These are phyloP conservation scores for Geosmithia morbida DNA, from an alignment of 2,329 filamentous ascomycete genomes.

Conservation along the genomic window DNA sequence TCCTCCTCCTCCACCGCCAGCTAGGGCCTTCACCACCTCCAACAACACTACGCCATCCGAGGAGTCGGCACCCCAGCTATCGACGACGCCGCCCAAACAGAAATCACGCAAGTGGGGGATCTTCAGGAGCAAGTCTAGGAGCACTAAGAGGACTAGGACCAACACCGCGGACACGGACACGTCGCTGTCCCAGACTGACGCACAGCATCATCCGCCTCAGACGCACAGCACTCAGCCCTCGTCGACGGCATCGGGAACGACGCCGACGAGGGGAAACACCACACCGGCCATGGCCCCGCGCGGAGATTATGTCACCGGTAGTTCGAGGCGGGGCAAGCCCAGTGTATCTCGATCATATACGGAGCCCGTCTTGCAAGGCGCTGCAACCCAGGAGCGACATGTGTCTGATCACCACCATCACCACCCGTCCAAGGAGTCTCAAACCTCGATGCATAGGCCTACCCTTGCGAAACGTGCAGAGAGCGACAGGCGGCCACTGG, in stretches of 20 bases:
- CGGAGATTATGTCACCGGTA: not conserved
- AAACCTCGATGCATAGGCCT: slow-evolving; percentile 20
- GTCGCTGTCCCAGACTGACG: too few species aligned
- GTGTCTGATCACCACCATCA: not conserved
- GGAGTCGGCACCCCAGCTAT: not conserved
- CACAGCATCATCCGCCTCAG: too few species aligned
- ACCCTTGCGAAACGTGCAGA: slow-evolving; percentile 1
- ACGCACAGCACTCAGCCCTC: not conserved
- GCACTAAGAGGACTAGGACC: slow-evolving; percentile 3
- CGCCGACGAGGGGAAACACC: not conserved
- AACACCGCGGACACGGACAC: not conserved
- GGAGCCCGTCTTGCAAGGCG: not conserved
- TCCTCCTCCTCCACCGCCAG: not conserved
- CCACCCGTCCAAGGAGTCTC: not conserved
- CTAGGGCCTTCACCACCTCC: slow-evolving; percentile 6
- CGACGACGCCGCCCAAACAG: slow-evolving; percentile 18
- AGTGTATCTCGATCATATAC: not conserved
- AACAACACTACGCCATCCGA: slow-evolving; percentile 2
- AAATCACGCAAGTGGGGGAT: slow-evolving; percentile 44
- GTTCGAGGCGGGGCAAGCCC: not conserved
- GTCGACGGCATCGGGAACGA: not conserved
- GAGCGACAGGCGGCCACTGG: not conserved
- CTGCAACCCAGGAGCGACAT: not conserved
- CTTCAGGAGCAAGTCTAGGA: slow-evolving; percentile 28
- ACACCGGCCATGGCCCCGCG: not conserved